A percentile compares a stretch with the other conserved stretches of the same genome.
Evolutionary conservation across 768 basidiomycete genomes (phyloP).

Genomic region (Suillus variegatus): DNA sequence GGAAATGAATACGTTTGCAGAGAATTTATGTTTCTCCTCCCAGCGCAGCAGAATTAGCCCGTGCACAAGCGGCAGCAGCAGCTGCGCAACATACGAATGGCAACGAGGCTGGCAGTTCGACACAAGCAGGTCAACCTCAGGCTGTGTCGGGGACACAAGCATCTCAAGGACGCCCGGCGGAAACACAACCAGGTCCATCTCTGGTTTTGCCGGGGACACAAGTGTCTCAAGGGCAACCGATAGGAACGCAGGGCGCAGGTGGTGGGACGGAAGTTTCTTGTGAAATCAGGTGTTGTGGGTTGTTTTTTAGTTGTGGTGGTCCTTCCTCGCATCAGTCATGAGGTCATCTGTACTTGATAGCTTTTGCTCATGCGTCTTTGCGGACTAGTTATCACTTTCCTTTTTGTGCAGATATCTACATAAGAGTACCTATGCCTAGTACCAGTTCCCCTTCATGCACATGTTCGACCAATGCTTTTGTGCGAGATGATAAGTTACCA

Average conservation of each 20-base stretch:
- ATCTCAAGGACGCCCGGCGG: neutral
- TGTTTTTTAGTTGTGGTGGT: neutral
- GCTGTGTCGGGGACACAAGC: neutral
- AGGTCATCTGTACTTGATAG: neutral
- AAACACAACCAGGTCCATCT: neutral
- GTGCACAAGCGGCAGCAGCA: neutral
- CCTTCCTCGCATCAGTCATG: neutral
- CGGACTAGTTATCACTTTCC: neutral
- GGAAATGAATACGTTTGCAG: neutral
- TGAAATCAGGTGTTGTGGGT: neutral
- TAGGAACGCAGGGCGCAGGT: too few species aligned
- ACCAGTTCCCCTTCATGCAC: too few species aligned
- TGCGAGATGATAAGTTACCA: too few species aligned
- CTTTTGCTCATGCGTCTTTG: neutral
- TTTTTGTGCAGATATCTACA: neutral
- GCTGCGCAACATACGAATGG: neutral
- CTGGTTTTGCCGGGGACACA: too few species aligned
- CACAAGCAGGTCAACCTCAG: neutral
- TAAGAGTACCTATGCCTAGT: too few species aligned
- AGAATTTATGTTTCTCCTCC: neutral
- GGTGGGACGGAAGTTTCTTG: neutral
- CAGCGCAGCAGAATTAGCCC: neutral
- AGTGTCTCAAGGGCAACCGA: too few species aligned
- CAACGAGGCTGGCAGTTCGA: neutral
- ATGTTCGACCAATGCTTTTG: too few species aligned